A percentile compares a stretch with the other conserved stretches of the same genome.
Evolutionary conservation across 352 stramenopile genomes (phyloP).

Genomic region (Globisporangium middletonii): DNA sequence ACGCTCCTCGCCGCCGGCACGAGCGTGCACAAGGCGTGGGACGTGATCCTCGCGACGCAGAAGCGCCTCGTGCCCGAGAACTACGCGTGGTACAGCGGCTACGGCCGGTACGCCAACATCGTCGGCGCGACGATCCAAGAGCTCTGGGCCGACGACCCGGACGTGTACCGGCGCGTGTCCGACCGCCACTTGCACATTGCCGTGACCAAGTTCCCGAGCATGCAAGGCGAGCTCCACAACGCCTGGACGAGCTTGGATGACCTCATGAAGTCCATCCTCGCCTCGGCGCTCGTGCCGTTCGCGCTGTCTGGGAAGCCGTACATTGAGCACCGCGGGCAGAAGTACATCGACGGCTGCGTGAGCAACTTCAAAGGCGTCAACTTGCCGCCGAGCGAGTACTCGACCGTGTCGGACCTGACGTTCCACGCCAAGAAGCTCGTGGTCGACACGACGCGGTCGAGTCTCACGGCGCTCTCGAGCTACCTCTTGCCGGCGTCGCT

Average conservation of each 20-base stretch:
- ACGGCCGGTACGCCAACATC: conserved; percentile 51
- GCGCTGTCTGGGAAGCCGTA: conserved; percentile 54
- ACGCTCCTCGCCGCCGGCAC: conserved; percentile 47
- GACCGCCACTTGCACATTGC: conserved; percentile 42
- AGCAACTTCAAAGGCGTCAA: conserved; percentile 71
- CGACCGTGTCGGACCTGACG: conserved; percentile 45
- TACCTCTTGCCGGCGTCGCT: conserved; percentile 34
- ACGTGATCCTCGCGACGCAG: conserved; percentile 50
- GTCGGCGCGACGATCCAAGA: conserved; percentile 43
- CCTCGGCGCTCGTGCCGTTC: conserved; percentile 62
- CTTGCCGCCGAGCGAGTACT: conserved; percentile 39
- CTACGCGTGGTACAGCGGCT: conserved; percentile 58
- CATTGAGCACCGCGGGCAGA: conserved; percentile 51
- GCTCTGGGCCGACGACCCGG: conserved; percentile 45
- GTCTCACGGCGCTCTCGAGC: conserved; percentile 27
- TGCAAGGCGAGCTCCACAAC: conserved; percentile 45
- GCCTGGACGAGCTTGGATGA: conserved; percentile 51
- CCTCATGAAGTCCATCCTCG: conserved; percentile 58
- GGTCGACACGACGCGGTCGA: conserved; percentile 32
- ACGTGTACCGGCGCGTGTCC: conserved; percentile 40
- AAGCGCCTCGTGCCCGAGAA: conserved; percentile 27
- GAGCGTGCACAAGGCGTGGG: conserved; percentile 18
- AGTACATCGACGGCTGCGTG: conserved; percentile 67
- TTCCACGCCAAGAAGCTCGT: conserved; percentile 45
- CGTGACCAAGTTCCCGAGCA: conserved; percentile 57